Conservation (phyloP, 768 basidiomycete species). For the Auriscalpium orientale region DNA sequence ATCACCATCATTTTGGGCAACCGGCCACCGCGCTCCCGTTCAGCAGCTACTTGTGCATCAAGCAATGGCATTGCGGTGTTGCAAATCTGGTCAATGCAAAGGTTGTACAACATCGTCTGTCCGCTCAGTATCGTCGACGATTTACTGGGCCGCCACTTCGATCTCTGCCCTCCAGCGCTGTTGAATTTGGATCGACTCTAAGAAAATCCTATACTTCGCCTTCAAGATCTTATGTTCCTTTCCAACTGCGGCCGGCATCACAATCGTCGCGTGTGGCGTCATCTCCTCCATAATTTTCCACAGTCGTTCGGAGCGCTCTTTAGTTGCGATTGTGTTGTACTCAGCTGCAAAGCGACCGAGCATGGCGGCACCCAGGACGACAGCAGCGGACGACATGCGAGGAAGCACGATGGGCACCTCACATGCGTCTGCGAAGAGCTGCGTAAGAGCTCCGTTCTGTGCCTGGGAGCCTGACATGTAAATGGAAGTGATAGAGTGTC, state of each 20-base stretch:
- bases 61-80: too few species aligned
- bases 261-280: constrained; percentile 75
- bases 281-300: constrained; percentile 98
- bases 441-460: constrained; percentile 83
- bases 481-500: constrained; percentile 75
- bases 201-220: constrained; percentile 92
- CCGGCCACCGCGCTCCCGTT: too few species aligned
- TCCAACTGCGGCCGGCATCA: constrained; percentile 52
- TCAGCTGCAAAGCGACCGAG: constrained; percentile 82
- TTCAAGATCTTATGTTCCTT: constrained; percentile 72
- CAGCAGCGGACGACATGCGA: constrained; percentile 64
- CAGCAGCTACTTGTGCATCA: too few species aligned
- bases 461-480: constrained; percentile 94
- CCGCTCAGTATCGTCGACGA: too few species aligned
- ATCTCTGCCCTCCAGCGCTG: constrained; percentile 78
- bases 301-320: constrained; percentile 53
- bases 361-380: constrained; percentile 92
- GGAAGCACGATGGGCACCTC: constrained; percentile 79
- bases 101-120: too few species aligned
- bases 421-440: constrained; percentile 82
- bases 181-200: constrained; percentile 84
- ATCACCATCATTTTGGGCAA: too few species aligned
- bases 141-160: constrained; percentile 40
- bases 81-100: too few species aligned
- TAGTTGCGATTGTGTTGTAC: constrained; percentile 26